Conservation (phyloP, 257 asterid species). For the Cynanchum wilfordii region DNA sequence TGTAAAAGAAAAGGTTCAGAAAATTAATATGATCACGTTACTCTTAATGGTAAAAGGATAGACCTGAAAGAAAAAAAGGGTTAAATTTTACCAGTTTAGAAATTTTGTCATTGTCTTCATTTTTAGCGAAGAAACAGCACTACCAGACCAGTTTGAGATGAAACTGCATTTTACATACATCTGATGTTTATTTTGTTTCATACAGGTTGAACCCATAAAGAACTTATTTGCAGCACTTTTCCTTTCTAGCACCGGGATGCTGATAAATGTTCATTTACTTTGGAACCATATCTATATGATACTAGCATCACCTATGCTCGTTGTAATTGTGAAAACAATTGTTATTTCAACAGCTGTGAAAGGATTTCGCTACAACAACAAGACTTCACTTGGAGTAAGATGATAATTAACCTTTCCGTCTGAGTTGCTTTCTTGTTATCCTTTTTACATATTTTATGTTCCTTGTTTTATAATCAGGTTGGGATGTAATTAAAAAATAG, state of each 20-base stretch:
- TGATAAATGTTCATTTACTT: constrained; percentile 93
- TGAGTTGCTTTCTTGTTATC: constrained; percentile 1
- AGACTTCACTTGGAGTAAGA: constrained; percentile 81
- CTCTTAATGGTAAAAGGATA: neutral
- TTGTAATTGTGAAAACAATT: constrained; percentile 66
- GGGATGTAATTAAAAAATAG: constrained; percentile 97
- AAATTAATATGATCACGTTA: neutral
- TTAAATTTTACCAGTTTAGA: neutral
- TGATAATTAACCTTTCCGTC: constrained; percentile 21
- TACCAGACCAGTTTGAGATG: neutral
- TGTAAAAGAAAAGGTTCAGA: neutral
- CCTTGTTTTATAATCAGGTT: constrained; percentile 44
- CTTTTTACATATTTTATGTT: constrained; percentile 16
- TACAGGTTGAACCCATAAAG: constrained; percentile 95
- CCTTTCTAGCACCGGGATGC: constrained; percentile 98
- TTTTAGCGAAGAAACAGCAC: neutral
- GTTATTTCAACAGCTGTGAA: constrained; percentile 85
- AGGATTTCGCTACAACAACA: constrained; percentile 96
- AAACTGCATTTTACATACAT: neutral
- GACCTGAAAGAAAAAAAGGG: neutral
- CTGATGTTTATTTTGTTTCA: constrained; percentile 14
- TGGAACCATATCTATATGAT: constrained; percentile 97
- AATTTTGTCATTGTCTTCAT: neutral
- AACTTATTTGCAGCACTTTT: constrained; percentile 98
- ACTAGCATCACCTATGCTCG: constrained; percentile 93